Conservation (phyloP, 305 asterid species). For the Withania somnifera region DNA sequence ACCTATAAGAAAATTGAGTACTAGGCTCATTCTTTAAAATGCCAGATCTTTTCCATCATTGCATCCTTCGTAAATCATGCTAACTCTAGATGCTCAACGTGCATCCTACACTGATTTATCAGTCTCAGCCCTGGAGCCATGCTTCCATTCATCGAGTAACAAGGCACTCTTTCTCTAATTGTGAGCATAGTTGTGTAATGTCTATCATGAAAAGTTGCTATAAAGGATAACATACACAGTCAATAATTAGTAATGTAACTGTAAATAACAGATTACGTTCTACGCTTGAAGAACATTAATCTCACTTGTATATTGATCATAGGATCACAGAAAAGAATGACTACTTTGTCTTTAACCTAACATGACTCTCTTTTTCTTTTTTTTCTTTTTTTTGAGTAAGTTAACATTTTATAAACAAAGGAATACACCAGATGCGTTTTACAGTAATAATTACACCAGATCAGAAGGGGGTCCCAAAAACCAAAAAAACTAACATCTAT, state of each 20-base stretch:
- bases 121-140: not conserved
- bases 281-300: not conserved
- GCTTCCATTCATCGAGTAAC: not conserved
- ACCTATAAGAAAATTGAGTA: not conserved
- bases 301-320: not conserved
- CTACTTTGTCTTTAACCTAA: not conserved
- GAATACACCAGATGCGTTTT: no score
- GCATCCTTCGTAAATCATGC: not conserved
- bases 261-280: not conserved
- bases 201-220: not conserved
- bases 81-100: not conserved
- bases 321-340: not conserved
- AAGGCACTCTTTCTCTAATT: not conserved
- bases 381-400: no score
- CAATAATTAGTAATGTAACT: not conserved
- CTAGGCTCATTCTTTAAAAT: not conserved
- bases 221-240: not conserved
- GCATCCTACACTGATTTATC: not conserved
- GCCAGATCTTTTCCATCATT: not conserved
- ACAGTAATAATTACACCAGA: no score
- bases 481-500: no score
- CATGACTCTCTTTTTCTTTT: not conserved
- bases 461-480: no score
- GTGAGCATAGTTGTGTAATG: not conserved
- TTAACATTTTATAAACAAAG: no score